Conservation (phyloP, 2,329 filamentous ascomycete species). For the Phialophora verrucosa region DNA sequence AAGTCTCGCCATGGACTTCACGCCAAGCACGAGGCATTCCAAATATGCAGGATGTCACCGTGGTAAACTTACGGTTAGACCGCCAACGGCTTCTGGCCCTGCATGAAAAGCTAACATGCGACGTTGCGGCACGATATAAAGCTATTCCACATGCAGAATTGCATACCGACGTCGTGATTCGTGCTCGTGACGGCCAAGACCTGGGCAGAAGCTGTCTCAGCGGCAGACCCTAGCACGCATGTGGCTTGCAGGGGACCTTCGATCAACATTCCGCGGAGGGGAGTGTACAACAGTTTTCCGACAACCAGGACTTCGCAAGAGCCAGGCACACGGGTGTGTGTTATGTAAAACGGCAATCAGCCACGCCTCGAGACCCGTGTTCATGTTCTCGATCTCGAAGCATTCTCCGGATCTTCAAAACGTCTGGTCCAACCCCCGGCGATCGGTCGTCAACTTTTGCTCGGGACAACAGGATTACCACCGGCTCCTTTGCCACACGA, state of each 20-base stretch:
- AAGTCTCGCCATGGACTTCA: neutral
- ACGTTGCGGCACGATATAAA: neutral
- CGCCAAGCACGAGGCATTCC: neutral
- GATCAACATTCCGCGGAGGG: neutral
- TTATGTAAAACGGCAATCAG: neutral
- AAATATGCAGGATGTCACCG: neutral
- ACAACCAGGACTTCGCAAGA: neutral
- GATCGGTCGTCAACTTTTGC: neutral
- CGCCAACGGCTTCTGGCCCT: neutral
- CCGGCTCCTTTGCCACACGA: too few relatives aligned
- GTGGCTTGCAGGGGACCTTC: neutral
- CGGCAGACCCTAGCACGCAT: neutral
- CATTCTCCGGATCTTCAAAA: neutral
- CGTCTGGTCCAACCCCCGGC: neutral
- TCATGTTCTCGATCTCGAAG: neutral
- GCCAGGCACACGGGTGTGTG: neutral
- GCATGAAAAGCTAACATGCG: neutral
- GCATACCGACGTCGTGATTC: neutral
- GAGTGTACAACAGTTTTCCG: neutral
- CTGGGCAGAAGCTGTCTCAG: conserved; percentile 2
- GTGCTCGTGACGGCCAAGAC: neutral
- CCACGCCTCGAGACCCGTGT: neutral
- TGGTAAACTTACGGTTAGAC: neutral
- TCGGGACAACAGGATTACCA: too few relatives aligned
- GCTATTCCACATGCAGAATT: neutral